These are phyloP conservation scores for Kodamaea ohmeri DNA, from an alignment of 1,139 yeast species.

Conservation along the genomic window DNA sequence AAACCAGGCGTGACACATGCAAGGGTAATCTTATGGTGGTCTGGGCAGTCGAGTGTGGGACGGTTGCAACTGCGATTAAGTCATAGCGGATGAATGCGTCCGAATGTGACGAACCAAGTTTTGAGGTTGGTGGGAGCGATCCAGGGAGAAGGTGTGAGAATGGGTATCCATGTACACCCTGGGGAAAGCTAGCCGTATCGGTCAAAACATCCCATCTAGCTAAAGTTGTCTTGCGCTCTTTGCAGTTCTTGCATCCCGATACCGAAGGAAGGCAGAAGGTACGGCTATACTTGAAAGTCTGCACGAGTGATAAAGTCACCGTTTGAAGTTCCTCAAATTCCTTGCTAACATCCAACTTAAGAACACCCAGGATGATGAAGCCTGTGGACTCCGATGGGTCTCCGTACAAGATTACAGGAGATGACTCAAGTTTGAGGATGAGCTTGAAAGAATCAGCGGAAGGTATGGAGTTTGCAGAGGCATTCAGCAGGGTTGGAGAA, in stretches of 20 bases:
- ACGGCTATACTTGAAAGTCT: slow-evolving; percentile 60
- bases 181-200: slow-evolving; percentile 50
- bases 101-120: slow-evolving; percentile 49
- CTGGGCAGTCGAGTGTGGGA: slow-evolving; percentile 21
- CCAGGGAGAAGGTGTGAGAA: slow-evolving; percentile 93
- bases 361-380: slow-evolving; percentile 76
- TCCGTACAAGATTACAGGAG: slow-evolving; percentile 87
- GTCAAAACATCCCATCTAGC: slow-evolving; percentile 88
- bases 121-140: slow-evolving; percentile 76
- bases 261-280: slow-evolving; percentile 64
- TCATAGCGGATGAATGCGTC: slow-evolving; percentile 66
- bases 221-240: slow-evolving; percentile 51
- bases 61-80: slow-evolving; percentile 55
- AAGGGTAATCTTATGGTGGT: slow-evolving; percentile 60
- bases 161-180: slow-evolving; percentile 84
- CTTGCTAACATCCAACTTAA: slow-evolving; percentile 27
- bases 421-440: slow-evolving; percentile 73
- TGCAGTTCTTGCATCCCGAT: slow-evolving; percentile 57
- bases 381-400: slow-evolving; percentile 78
- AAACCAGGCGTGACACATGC: slow-evolving; percentile 71
- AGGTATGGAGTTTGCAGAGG: neutral
- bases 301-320: slow-evolving; percentile 67
- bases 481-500: slow-evolving; percentile 5
- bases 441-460: slow-evolving; percentile 23
- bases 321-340: slow-evolving; percentile 31